These are phyloP conservation scores for Phytophthora pini DNA, from an alignment of 352 stramenopile genomes.

Conservation along the genomic window DNA sequence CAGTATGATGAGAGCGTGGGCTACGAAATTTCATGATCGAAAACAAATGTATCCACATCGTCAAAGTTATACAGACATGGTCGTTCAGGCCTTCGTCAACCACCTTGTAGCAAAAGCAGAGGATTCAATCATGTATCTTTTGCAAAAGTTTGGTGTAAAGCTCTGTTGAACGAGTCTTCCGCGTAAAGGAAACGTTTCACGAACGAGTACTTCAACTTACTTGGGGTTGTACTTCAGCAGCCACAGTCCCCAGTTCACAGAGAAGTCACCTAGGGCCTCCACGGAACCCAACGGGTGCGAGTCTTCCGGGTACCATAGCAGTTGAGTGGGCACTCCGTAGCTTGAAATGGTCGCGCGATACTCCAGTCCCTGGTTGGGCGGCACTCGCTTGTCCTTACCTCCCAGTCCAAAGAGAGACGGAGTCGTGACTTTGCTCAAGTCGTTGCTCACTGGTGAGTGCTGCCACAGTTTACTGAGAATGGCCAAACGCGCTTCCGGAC, in stretches of 20 bases:
- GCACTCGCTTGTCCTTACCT: constrained; percentile 92
- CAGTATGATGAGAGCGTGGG: too few species aligned
- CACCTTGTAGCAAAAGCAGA: too few species aligned
- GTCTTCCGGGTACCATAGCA: constrained; percentile 82
- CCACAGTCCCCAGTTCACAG: constrained; percentile 82
- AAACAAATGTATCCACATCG: too few species aligned
- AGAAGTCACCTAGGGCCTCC: constrained; percentile 72
- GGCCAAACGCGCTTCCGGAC: constrained; percentile 53
- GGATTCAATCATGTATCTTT: too few species aligned
- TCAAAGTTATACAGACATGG: too few species aligned
- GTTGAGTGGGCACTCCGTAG: constrained; percentile 57
- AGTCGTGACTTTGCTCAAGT: constrained; percentile 88
- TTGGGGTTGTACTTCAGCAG: constrained; percentile 63
- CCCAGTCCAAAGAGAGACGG: constrained; percentile 93
- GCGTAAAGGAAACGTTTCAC: too few species aligned
- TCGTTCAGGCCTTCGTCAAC: too few species aligned
- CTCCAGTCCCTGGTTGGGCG: constrained; percentile 92
- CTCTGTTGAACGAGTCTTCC: too few species aligned
- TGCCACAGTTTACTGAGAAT: constrained; percentile 89
- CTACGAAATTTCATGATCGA: too few species aligned
- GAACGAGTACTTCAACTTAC: constrained; percentile 2
- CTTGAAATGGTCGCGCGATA: constrained; percentile 89
- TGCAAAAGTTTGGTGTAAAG: too few species aligned
- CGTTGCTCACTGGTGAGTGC: constrained; percentile 84
- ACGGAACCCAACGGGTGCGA: constrained; percentile 73